These are phyloP conservation scores for Cryptococcus sp. DNA, from an alignment of 1,284 basidiomycete species.

Conservation along the genomic window DNA sequence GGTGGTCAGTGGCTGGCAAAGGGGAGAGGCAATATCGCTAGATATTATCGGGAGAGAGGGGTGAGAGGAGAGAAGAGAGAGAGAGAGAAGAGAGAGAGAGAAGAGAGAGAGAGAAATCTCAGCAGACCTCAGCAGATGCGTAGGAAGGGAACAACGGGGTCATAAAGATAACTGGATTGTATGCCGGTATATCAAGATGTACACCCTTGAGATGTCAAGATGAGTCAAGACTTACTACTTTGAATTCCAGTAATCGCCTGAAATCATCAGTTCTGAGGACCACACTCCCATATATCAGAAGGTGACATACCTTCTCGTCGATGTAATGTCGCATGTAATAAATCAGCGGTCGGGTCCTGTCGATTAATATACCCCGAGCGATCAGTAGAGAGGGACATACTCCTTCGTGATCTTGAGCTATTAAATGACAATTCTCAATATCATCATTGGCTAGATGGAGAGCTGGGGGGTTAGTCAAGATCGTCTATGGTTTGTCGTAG, in stretches of 20 bases:
- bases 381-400: constrained; percentile 10
- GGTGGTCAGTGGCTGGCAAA: neutral
- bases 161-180: too few species aligned
- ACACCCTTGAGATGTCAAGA: neutral
- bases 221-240: constrained; percentile 36
- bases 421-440: constrained; percentile 38
- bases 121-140: too few species aligned
- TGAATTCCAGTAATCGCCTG: constrained; percentile 47
- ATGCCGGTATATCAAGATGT: too few species aligned
- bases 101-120: too few species aligned
- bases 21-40: too few species aligned
- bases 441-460: constrained; percentile 47
- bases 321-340: constrained; percentile 45
- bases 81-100: too few species aligned
- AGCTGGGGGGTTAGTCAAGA: constrained; percentile 11
- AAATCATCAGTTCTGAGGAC: neutral
- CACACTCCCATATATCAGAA: neutral
- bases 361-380: neutral
- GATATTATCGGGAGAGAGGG: neutral
- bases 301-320: constrained; percentile 38
- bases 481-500: too few species aligned
- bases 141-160: too few species aligned
- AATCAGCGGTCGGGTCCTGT: constrained; percentile 36
- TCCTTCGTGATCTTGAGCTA: constrained; percentile 39
- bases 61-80: too few species aligned